Percentiles rank a stretch among this genome's conserved stretches.
These are phyloP conservation scores for Leccinum solheimii DNA, from an alignment of 1,284 basidiomycete genomes.

Conservation along the genomic window DNA sequence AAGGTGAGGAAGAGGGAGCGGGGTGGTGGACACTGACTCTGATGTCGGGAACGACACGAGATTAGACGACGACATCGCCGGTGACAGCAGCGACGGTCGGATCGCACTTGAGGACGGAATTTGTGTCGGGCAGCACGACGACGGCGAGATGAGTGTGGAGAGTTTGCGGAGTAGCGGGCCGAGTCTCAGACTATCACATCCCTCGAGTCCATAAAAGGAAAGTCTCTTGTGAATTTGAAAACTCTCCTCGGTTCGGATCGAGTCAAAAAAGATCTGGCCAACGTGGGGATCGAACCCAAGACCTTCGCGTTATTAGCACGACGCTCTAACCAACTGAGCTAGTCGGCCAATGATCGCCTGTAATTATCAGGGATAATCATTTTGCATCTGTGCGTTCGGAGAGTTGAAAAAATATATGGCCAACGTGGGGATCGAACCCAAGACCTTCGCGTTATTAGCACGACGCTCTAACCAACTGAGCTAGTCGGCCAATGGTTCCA, in stretches of 20 bases:
- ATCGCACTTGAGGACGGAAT: slow-evolving; percentile 11
- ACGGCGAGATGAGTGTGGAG: not conserved
- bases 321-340: slow-evolving; percentile 32
- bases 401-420: slow-evolving; percentile 1
- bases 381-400: not conserved
- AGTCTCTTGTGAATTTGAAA: not conserved
- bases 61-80: slow-evolving; percentile 7
- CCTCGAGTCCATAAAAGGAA: slow-evolving; percentile 19
- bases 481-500: slow-evolving; percentile 19
- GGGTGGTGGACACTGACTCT: slow-evolving; percentile 21
- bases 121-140: slow-evolving; percentile 2
- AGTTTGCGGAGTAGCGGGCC: slow-evolving; percentile 17
- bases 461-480: slow-evolving; percentile 31
- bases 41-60: slow-evolving; percentile 33
- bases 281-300: slow-evolving; percentile 38
- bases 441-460: slow-evolving; percentile 28
- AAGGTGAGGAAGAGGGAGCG: slow-evolving; percentile 44
- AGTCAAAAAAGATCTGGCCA: slow-evolving; percentile 19
- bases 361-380: not conserved
- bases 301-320: slow-evolving; percentile 36
- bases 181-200: slow-evolving; percentile 24
- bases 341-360: slow-evolving; percentile 12
- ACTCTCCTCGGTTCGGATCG: not conserved
- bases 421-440: slow-evolving; percentile 31
- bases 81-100: slow-evolving; percentile 19